Evolutionary conservation across 129 eudicot species (phyloP).

Genomic region (Helianthus tuberosus): DNA sequence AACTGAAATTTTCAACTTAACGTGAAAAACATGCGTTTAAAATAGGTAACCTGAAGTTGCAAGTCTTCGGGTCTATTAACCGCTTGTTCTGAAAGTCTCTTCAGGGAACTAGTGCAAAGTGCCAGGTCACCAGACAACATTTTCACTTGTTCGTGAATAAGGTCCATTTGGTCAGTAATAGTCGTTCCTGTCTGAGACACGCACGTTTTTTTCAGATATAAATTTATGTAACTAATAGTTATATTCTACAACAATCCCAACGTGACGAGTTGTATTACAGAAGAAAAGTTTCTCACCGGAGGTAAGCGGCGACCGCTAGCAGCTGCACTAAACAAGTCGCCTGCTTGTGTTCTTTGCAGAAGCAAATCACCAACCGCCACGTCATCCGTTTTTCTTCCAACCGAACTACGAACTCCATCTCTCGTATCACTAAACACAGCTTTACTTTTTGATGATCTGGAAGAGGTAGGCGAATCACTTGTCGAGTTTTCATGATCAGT

Average conservation of each 20-base stretch:
- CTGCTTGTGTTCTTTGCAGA: slow-evolving; percentile 72
- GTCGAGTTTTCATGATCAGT: slow-evolving; percentile 60
- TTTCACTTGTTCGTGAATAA: slow-evolving; percentile 76
- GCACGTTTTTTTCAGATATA: slow-evolving; percentile 18
- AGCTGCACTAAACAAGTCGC: slow-evolving; percentile 70
- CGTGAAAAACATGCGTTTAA: not conserved
- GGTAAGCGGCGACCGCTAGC: slow-evolving; percentile 54
- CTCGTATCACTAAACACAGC: slow-evolving; percentile 49
- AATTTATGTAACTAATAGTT: slow-evolving; percentile 1
- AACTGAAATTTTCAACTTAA: slow-evolving; percentile 9
- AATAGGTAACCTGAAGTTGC: slow-evolving; percentile 54
- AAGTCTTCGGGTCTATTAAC: slow-evolving; percentile 61
- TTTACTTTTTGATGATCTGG: slow-evolving; percentile 64
- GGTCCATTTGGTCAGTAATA: slow-evolving; percentile 79
- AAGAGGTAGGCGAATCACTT: slow-evolving; percentile 77
- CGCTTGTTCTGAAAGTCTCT: slow-evolving; percentile 73
- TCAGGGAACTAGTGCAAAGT: slow-evolving; percentile 68
- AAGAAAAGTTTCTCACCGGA: slow-evolving; percentile 42
- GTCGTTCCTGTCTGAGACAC: slow-evolving; percentile 73
- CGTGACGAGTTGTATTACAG: not conserved
- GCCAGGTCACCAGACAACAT: slow-evolving; percentile 94
- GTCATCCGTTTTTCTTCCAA: slow-evolving; percentile 60
- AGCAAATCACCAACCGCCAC: slow-evolving; percentile 41
- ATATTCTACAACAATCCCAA: not conserved
- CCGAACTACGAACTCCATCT: slow-evolving; percentile 56